These are phyloP conservation scores for Carex littledalei DNA, from an alignment of 176 grass and related monocot genomes.

Conservation along the genomic window DNA sequence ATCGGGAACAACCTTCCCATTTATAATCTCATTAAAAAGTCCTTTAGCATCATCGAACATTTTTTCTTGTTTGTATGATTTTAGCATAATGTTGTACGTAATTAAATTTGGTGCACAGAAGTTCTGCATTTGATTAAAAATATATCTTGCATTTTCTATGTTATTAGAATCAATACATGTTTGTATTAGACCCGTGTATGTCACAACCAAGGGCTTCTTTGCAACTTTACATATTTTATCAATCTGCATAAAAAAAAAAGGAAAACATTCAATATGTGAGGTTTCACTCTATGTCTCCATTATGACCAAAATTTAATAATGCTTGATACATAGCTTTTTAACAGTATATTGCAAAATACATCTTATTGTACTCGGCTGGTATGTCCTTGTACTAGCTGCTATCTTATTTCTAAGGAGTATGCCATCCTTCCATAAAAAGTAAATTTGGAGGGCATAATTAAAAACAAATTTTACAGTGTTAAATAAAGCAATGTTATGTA, in stretches of 20 bases:
- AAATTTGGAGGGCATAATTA: not conserved
- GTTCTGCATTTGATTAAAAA: slow-evolving; percentile 74
- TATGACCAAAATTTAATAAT: not conserved
- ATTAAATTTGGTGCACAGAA: slow-evolving; percentile 79
- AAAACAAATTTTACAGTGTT: not conserved
- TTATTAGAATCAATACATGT: slow-evolving; percentile 65
- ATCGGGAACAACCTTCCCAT: slow-evolving; percentile 57
- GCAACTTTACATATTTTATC: slow-evolving; percentile 96
- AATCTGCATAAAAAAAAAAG: slow-evolving; percentile 45
- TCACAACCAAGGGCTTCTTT: slow-evolving; percentile 93
- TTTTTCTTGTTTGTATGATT: slow-evolving; percentile 60
- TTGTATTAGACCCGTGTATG: slow-evolving; percentile 91
- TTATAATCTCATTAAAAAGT: slow-evolving; percentile 59
- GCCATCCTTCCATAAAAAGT: not conserved
- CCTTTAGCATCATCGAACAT: slow-evolving; percentile 68
- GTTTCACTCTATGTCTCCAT: not conserved
- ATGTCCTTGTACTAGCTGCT: not conserved
- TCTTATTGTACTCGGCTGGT: not conserved
- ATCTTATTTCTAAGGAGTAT: not conserved
- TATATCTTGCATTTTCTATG: slow-evolving; percentile 79
- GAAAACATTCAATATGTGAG: not conserved
- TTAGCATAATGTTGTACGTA: slow-evolving; percentile 86
- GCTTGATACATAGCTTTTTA: not conserved
- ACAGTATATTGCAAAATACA: not conserved
- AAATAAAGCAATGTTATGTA: slow-evolving; percentile 12